Conservation (phyloP, 2,329 filamentous ascomycete species). For the Diaporthe aspalathi region DNA sequence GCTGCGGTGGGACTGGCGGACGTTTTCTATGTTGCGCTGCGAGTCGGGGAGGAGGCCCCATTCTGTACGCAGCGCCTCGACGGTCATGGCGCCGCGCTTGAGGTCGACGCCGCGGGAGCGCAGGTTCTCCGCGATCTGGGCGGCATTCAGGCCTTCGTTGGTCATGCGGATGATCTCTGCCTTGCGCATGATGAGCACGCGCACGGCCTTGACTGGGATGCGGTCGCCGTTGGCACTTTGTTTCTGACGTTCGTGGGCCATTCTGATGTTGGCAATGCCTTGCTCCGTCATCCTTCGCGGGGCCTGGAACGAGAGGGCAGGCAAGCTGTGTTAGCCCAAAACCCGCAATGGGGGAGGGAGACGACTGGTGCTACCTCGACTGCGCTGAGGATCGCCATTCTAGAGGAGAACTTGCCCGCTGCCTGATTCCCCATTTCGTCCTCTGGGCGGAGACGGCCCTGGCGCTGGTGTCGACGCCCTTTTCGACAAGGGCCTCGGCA, state of each 20-base stretch:
- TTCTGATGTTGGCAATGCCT: constrained; percentile 36
- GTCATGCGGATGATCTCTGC: constrained; percentile 38
- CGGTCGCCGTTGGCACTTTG: constrained; percentile 29
- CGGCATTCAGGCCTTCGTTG: constrained; percentile 23
- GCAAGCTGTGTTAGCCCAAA: too few species aligned
- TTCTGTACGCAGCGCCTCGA: constrained; percentile 33
- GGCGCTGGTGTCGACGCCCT: constrained; percentile 31
- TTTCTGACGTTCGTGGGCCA: constrained; percentile 31
- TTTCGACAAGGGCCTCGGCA: constrained; percentile 23
- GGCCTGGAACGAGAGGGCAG: not conserved
- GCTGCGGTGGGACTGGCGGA: constrained; percentile 22
- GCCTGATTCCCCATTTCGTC: constrained; percentile 34
- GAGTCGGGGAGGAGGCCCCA: constrained; percentile 26
- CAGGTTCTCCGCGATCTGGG: constrained; percentile 34
- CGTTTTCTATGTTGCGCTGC: constrained; percentile 13
- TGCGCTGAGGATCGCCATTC: too few species aligned
- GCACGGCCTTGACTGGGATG: constrained; percentile 19
- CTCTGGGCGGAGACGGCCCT: constrained; percentile 34
- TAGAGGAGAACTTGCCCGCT: constrained; percentile 12
- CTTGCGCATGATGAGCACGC: constrained; percentile 33
- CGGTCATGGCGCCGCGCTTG: constrained; percentile 23
- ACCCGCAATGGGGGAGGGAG: too few species aligned
- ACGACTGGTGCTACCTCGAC: too few species aligned
- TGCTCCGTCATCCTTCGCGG: constrained; percentile 30
- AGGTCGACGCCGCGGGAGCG: constrained; percentile 26